phyloP scores from a whole-genome alignment of 768 basidiomycete species.

The Paxillus ammoniavirescens region DNA sequence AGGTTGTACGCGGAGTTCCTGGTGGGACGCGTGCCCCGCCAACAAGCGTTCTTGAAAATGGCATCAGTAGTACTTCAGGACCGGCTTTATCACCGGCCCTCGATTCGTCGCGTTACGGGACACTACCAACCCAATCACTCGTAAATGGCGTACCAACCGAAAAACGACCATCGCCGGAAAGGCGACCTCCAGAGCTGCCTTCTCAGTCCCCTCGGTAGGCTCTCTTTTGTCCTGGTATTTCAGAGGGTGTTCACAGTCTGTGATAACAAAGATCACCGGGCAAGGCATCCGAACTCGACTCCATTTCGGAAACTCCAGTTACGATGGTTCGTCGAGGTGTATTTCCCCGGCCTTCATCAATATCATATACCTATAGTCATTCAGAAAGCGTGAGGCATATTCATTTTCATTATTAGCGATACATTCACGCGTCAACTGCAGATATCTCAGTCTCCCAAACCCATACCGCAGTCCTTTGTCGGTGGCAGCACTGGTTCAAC shows the following conservation, averaged over 20 bases:
- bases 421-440: slow-evolving; percentile 18
- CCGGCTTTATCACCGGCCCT: slow-evolving; percentile 19
- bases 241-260: slow-evolving; percentile 10
- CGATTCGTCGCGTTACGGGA: slow-evolving; percentile 15
- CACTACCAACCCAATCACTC: slow-evolving; percentile 4
- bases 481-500: slow-evolving; percentile 36
- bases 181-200: slow-evolving; percentile 13
- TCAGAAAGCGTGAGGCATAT: slow-evolving; percentile 46
- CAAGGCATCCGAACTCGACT: slow-evolving; percentile 14
- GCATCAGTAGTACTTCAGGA: slow-evolving; percentile 25
- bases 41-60: slow-evolving; percentile 24
- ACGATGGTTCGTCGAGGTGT: slow-evolving; percentile 38
- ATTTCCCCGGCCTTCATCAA: slow-evolving; percentile 41
- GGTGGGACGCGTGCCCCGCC: slow-evolving; percentile 12
- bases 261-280: slow-evolving; percentile 14
- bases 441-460: slow-evolving; percentile 35
- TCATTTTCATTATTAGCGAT: slow-evolving; percentile 9
- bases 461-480: slow-evolving; percentile 34
- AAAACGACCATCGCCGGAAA: slow-evolving; percentile 6
- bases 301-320: slow-evolving; percentile 11
- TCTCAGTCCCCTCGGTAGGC: slow-evolving; percentile 20
- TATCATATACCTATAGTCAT: slow-evolving; percentile 46
- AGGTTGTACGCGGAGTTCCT: slow-evolving; percentile 29
- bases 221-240: neutral
- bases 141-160: slow-evolving; percentile 18